Evolutionary conservation across 805 yeast species (phyloP).

Genomic region (Vanderwaltozyma polyspora): DNA sequence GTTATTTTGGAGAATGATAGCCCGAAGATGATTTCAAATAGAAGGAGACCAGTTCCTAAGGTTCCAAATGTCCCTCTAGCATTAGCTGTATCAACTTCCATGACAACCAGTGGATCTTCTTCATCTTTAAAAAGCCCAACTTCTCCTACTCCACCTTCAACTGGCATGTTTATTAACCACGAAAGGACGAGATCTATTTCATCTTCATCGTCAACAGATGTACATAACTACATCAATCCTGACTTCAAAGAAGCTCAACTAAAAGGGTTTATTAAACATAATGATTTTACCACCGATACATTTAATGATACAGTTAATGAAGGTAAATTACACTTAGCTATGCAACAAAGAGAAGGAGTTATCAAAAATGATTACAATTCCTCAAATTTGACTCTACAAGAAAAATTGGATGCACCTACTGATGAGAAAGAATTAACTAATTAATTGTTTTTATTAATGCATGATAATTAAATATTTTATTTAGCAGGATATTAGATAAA

Average conservation of each 20-base stretch:
- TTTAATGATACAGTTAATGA: background rate
- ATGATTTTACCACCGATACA: background rate
- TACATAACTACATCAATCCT: background rate
- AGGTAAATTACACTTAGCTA: background rate
- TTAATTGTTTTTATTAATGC: too few species aligned
- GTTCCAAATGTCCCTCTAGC: conserved; percentile 6
- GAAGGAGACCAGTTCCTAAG: conserved; percentile 22
- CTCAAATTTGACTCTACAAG: background rate
- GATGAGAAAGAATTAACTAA: too few species aligned
- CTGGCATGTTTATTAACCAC: conserved; percentile 24
- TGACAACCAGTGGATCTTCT: conserved; percentile 1
- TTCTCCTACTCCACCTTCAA: conserved; percentile 9
- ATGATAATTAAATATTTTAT: too few species aligned
- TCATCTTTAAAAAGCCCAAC: conserved; percentile 2
- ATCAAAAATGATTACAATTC: background rate
- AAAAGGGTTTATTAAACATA: background rate
- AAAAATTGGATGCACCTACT: background rate
- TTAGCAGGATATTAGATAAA: too few species aligned
- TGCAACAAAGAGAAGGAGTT: background rate
- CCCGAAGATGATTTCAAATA: conserved; percentile 25
- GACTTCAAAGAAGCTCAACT: background rate
- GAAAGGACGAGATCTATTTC: conserved; percentile 11
- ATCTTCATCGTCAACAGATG: conserved; percentile 5
- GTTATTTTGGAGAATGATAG: background rate
- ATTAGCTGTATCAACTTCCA: background rate